Base-by-base conservation (phyloP, 2,329 filamentous ascomycete genomes). In the Aspergillus aculeatus region DNA sequence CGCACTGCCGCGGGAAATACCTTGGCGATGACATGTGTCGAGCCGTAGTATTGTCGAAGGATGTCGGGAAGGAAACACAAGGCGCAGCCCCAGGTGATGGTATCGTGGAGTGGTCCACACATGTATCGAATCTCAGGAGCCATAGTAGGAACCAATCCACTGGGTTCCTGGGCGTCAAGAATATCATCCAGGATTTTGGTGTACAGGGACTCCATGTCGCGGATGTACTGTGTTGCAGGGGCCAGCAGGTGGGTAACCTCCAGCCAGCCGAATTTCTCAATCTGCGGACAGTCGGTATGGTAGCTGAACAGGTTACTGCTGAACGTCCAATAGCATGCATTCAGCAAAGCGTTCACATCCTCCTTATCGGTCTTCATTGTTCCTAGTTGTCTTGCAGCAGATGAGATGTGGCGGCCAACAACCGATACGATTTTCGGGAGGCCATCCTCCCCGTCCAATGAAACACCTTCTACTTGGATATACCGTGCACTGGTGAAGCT, bases 261-360 rank as follows among this genome's bases (percentile, higher is more conserved):
- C 0, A 81, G 73, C 79, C 80, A 81, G 0, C 77, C 79, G 47
- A 81, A 81, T 59, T 82, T 81, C 63, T 81, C 77, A 35, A 80
- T 78, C 61, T 79, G 77, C 5, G 77, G 77, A 57, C 78, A 80
- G 62, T 82, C 79, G 2, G 80, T 81, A 60, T 81, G 80, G 64
- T 81, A 81, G 56, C 76, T 79, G 62, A 78, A 79, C 16, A 79
- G 68, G 61, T 79, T 79, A 50, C 71, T 74, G 44, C 70, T 72
- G 51, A 80, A 80, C 1, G 77, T 76, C 78, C 78, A 81, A 58
- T 80, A 76, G 47, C 76, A 78, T 38, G 78, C 78, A 23, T 77
- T 78, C 10, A 69, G 55, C 5, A 69, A 53, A 2, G 58, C 31
- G 29, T 69, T 69, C n/a, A 65, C 60, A 21, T 69, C 67, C 3